Conservation (phyloP, 495 filamentous ascomycete species). For the Monascus purpureus region DNA sequence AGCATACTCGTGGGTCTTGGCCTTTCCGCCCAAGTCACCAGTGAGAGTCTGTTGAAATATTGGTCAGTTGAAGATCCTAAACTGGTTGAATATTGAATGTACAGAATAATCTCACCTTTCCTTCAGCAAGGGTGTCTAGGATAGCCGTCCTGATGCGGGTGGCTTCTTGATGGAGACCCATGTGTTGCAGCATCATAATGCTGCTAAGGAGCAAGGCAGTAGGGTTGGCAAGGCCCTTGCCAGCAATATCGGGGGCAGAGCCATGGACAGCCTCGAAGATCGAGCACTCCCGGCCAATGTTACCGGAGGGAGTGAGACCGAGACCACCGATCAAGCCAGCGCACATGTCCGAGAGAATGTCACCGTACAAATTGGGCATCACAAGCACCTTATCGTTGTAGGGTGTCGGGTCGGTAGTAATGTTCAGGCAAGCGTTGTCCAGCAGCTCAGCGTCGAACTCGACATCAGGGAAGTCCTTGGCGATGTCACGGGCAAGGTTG, state of each 20-base stretch:
- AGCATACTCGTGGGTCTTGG: conserved; percentile 86
- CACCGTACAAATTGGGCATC: conserved; percentile 99
- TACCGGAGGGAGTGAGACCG: conserved; percentile 90
- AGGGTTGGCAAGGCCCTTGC: conserved; percentile 89
- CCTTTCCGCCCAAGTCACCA: conserved; percentile 85
- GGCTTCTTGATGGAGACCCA: conserved; percentile 78
- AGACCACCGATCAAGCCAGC: conserved; percentile 96
- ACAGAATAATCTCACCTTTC: conserved; percentile 46
- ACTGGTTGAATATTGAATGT: neutral
- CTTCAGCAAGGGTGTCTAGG: conserved; percentile 87
- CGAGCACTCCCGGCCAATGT: conserved; percentile 97
- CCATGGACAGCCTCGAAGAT: conserved; percentile 99
- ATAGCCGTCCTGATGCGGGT: conserved; percentile 83
- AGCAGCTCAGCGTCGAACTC: conserved; percentile 94
- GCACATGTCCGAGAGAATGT: conserved; percentile 99
- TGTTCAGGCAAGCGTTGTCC: conserved; percentile 98
- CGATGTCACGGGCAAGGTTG: conserved; percentile 62
- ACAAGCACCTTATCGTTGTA: conserved; percentile 99
- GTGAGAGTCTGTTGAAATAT: conserved; percentile 50
- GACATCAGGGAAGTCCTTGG: conserved; percentile 87
- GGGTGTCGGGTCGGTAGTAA: conserved; percentile 81
- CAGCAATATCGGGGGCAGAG: conserved; percentile 93
- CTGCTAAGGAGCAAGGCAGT: conserved; percentile 81
- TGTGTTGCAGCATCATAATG: conserved; percentile 99
- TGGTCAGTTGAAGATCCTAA: neutral